Evolutionary conservation across 169 alveolate species (phyloP).

Genomic region (Theileria sp.): DNA sequence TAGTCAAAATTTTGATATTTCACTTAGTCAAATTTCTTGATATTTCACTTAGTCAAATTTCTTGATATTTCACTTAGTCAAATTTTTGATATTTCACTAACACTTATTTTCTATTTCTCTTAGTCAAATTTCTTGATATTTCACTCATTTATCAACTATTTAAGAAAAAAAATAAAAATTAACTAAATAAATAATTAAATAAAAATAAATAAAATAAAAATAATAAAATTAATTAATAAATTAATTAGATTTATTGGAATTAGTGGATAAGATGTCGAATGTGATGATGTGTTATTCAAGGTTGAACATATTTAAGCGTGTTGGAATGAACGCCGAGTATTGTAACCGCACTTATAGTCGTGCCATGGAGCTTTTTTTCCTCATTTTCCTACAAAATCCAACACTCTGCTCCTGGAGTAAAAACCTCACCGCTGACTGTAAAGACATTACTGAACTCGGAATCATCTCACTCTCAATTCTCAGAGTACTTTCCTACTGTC

Average conservation of each 20-base stretch:
- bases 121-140: too few relatives aligned
- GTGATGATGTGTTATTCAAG: not conserved
- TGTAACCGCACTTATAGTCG: not conserved
- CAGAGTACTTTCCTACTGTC: slow-evolving; percentile 24
- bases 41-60: too few relatives aligned
- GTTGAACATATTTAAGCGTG: slow-evolving; percentile 10
- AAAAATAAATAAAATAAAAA: too few relatives aligned
- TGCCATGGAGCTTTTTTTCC: not conserved
- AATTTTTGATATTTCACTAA: too few relatives aligned
- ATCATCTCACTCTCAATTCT: slow-evolving; percentile 10
- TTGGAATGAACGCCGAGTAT: not conserved
- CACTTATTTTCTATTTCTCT: too few relatives aligned
- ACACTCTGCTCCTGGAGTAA: slow-evolving; percentile 6
- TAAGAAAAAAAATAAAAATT: too few relatives aligned
- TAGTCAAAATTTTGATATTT: too few relatives aligned
- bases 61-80: too few relatives aligned
- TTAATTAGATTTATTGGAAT: not conserved
- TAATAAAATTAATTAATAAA: too few relatives aligned
- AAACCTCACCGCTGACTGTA: not conserved
- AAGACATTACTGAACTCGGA: slow-evolving; percentile 4
- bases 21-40: too few relatives aligned
- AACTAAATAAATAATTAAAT: too few relatives aligned
- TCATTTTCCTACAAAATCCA: slow-evolving; percentile 15
- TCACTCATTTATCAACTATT: too few relatives aligned
- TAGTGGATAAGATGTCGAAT: not conserved